Base-by-base conservation (phyloP, 495 filamentous ascomycete species). In the Aspergillus leporis region DNA sequence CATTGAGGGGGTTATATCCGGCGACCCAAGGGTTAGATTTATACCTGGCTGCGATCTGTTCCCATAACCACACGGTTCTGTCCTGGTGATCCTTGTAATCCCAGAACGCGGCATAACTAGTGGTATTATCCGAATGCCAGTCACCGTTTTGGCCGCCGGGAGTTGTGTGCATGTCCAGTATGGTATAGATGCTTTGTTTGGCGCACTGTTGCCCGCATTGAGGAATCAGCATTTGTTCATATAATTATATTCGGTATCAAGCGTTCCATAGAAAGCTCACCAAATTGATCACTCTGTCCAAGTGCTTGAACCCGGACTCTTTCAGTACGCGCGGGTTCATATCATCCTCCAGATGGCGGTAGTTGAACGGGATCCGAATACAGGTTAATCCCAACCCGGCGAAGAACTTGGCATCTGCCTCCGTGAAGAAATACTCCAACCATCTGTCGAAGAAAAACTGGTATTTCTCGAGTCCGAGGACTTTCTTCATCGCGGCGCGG, bases 1-100 rank as follows among this genome's bases (percentile, higher is more conserved):
- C 85, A 59, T 89, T 89, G 56, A 88, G 77, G 2, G 85, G 84
- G 57, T 88, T 87, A 59, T 87, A 89, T 2, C 86, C 85, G 2
- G 85, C 85, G 22, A 87, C 74, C 77, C 76, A 75, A 5, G 78
- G 68, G 54, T 88, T 87, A 5, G 69, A 72, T 31, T 67, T 75
- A 62, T 87, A 89, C 28, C 76, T 76, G n/a, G 72, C 70, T 4
- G 83, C 86, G 45, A 88, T 74, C 60, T 81, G 72, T 31, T 79
- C 74, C 86, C 86, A 89, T 0, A 89, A 73, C 70, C 81, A 78
- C 3, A 87, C 71, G 19, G 78, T 80, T 2, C 83, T 73, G 63
- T 88, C 83, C 61, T 88, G 86, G 53, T 83, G 78, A 48, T 85
- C 81, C 58, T 81, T 83, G 65, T 83, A 82, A 6, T 85, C 78